phyloP scores from a whole-genome alignment of 306 rosid species.

The Fragaria ananassa region DNA sequence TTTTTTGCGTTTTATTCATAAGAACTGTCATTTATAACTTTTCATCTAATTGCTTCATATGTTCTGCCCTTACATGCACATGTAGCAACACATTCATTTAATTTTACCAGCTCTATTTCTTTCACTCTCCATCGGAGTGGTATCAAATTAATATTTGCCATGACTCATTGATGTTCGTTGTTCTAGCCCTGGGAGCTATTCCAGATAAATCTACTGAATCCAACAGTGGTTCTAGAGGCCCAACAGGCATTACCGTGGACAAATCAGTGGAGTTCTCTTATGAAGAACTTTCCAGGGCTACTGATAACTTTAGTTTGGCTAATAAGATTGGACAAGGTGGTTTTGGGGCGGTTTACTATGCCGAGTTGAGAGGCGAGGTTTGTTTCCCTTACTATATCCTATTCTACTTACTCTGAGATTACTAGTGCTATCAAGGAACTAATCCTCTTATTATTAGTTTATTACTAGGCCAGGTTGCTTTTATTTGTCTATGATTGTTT shows the following conservation, averaged over 20 bases:
- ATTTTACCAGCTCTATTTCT: conserved; percentile 14
- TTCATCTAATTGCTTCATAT: background rate
- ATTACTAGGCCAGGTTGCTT: background rate
- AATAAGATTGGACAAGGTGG: conserved; percentile 87
- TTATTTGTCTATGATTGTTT: conserved; percentile 3
- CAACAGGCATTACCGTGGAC: conserved; percentile 51
- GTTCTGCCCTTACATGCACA: background rate
- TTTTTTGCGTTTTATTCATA: background rate
- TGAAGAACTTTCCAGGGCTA: conserved; percentile 75
- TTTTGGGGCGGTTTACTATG: conserved; percentile 84
- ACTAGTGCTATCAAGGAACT: background rate
- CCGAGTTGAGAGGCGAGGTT: conserved; percentile 90
- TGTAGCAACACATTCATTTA: conserved; percentile 1
- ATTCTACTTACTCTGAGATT: background rate
- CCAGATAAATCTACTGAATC: conserved; percentile 47
- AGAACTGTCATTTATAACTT: background rate
- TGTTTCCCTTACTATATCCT: conserved; percentile 25
- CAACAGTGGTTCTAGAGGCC: conserved; percentile 32
- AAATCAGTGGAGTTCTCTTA: conserved; percentile 72
- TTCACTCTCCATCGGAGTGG: background rate
- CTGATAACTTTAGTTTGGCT: conserved; percentile 69
- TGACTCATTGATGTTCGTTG: conserved; percentile 10
- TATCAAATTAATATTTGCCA: conserved; percentile 6
- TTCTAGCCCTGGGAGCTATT: conserved; percentile 39
- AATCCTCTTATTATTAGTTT: background rate